Percentiles rank a stretch among this genome's conserved stretches.
Conservation (phyloP, 2,329 filamentous ascomycete species). For the Penicillium polonicum region DNA sequence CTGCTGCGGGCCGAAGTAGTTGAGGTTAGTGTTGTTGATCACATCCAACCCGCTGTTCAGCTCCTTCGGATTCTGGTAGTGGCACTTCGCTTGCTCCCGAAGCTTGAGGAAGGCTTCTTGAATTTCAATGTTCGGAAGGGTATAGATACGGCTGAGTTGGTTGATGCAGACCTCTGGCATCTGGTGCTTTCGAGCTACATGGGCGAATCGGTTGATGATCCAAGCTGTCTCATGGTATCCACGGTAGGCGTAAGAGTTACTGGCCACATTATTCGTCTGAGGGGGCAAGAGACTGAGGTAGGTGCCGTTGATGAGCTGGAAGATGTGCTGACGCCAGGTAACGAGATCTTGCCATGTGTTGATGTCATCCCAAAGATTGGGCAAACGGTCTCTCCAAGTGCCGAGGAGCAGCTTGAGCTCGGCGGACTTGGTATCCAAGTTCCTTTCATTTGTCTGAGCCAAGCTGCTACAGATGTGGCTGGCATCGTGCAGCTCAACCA, state of each 20-base stretch:
- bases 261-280: slow-evolving; percentile 76
- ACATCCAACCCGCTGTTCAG: slow-evolving; percentile 91
- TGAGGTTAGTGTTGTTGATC: slow-evolving; percentile 99
- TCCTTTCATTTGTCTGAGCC: slow-evolving; percentile 75
- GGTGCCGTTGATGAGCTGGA: slow-evolving; percentile 91
- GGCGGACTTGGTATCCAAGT: slow-evolving; percentile 90
- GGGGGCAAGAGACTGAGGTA: slow-evolving; percentile 83
- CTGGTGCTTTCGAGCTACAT: slow-evolving; percentile 95
- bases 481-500: slow-evolving; percentile 96
- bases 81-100: slow-evolving; percentile 97
- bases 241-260: slow-evolving; percentile 91
- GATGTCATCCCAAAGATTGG: slow-evolving; percentile 99
- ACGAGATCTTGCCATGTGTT: slow-evolving; percentile 98
- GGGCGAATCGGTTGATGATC: slow-evolving; percentile 99
- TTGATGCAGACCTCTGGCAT: slow-evolving; percentile 96
- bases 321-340: slow-evolving; percentile 99
- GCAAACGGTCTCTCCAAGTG: slow-evolving; percentile 91
- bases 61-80: slow-evolving; percentile 94
- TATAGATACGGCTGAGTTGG: slow-evolving; percentile 96
- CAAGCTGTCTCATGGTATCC: slow-evolving; percentile 98
- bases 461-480: slow-evolving; percentile 94
- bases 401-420: slow-evolving; percentile 92
- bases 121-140: slow-evolving; percentile 97
- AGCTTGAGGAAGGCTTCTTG: slow-evolving; percentile 98
- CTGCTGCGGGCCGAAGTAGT: slow-evolving; percentile 93